Evolutionary conservation across 2,329 filamentous ascomycete genomes (phyloP).

Genomic region (Penicillium sp.): DNA sequence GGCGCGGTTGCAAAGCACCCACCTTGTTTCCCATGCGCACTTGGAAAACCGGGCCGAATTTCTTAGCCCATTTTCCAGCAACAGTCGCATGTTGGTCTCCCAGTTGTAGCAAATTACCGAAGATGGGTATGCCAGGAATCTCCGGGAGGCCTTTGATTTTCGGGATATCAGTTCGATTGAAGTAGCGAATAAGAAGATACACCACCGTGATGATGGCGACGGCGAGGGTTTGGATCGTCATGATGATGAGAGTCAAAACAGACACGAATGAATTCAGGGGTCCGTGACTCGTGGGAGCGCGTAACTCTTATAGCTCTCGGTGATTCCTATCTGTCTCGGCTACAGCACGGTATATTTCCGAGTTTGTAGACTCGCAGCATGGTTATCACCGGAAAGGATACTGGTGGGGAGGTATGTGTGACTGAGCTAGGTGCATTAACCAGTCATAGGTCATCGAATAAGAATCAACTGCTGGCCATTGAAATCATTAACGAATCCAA

Average conservation of each 20-base stretch:
- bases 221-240: constrained; percentile 33
- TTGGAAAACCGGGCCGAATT: constrained; percentile 65
- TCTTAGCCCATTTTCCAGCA: constrained; percentile 57
- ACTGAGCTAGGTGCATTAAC: neutral
- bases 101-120: constrained; percentile 63
- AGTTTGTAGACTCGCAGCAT: neutral
- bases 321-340: neutral
- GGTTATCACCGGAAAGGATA: neutral
- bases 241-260: constrained; percentile 8
- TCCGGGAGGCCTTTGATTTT: constrained; percentile 63
- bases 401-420: no score
- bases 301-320: constrained; percentile 14
- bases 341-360: constrained; percentile 9
- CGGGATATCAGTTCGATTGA: constrained; percentile 55
- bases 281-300: neutral
- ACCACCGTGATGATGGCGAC: constrained; percentile 37
- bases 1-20: constrained; percentile 4
- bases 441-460: constrained; percentile 2
- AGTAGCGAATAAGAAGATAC: constrained; percentile 44
- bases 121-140: constrained; percentile 60
- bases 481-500: no score
- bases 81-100: constrained; percentile 58
- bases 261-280: neutral
- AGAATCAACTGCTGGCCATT: neutral
- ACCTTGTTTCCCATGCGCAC: constrained; percentile 68